phyloP scores from a whole-genome alignment of 495 filamentous ascomycete species.

The Aspergillus sparsus region DNA sequence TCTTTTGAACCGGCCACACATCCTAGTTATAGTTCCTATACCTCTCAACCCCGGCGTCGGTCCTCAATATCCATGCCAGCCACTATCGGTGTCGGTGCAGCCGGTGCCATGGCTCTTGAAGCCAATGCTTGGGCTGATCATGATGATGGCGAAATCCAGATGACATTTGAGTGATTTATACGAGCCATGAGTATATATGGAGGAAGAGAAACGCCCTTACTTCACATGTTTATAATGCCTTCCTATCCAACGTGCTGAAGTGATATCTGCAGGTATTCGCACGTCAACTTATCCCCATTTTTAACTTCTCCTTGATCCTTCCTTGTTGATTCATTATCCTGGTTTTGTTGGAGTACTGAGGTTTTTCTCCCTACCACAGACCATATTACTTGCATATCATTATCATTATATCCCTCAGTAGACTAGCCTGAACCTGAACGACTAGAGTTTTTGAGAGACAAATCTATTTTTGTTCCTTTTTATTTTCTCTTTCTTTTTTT shows the following conservation, averaged over 20 bases:
- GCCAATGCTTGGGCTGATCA: slow-evolving; percentile 85
- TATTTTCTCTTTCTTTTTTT: too few relatives aligned
- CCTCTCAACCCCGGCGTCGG: slow-evolving; percentile 42
- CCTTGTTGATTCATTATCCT: background rate
- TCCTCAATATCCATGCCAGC: slow-evolving; percentile 43
- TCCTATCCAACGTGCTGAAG: background rate
- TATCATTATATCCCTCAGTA: background rate
- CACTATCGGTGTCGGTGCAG: slow-evolving; percentile 21
- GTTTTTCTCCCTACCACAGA: background rate
- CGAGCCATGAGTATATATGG: slow-evolving; percentile 19
- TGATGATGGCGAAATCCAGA: slow-evolving; percentile 58
- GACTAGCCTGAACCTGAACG: background rate
- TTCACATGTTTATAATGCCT: background rate
- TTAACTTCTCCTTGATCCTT: background rate
- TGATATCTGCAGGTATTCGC: background rate
- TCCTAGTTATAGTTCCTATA: slow-evolving; percentile 12
- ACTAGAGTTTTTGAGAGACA: background rate
- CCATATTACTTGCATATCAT: background rate
- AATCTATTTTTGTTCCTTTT: too few relatives aligned
- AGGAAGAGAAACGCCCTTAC: slow-evolving; percentile 8
- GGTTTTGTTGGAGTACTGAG: background rate
- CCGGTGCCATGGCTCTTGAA: slow-evolving; percentile 46
- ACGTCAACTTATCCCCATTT: background rate
- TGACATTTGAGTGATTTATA: slow-evolving; percentile 57
- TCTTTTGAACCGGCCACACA: slow-evolving; percentile 19